A percentile compares a stretch with the other conserved stretches of the same genome.
These are phyloP conservation scores for Solanum arcanum DNA, from an alignment of 257 asterid species.

Conservation along the genomic window DNA sequence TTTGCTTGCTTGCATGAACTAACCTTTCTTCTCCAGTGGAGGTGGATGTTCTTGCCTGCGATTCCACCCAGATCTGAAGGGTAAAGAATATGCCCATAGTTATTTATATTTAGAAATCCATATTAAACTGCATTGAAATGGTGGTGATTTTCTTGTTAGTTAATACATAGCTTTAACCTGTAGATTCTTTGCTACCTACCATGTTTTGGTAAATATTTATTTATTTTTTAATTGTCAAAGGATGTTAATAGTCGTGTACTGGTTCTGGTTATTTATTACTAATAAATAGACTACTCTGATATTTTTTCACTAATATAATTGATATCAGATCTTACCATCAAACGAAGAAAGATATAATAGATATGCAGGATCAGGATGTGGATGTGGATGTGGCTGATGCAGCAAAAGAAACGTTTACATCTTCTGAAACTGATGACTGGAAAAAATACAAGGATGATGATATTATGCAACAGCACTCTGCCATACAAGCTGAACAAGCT, in stretches of 20 bases:
- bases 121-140: background rate
- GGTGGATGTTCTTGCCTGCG: too few species aligned
- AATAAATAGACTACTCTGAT: too few species aligned
- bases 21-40: too few species aligned
- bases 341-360: background rate
- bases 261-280: too few species aligned
- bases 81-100: too few species aligned
- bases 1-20: too few species aligned
- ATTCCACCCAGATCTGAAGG: too few species aligned
- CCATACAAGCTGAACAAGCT: slow-evolving; percentile 67
- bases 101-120: too few species aligned
- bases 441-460: slow-evolving; percentile 57
- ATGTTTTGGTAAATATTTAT: background rate
- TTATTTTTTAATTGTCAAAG: background rate
- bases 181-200: background rate
- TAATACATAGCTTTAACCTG: background rate
- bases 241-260: background rate
- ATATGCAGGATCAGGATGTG: slow-evolving; percentile 32
- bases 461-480: slow-evolving; percentile 61
- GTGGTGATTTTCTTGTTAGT: background rate
- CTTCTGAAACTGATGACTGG: slow-evolving; percentile 55
- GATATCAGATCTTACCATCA: background rate
- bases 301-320: background rate
- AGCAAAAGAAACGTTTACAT: slow-evolving; percentile 19
- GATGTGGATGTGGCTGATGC: slow-evolving; percentile 3